A percentile compares a stretch with the other conserved stretches of the same genome.
Conservation (phyloP, 2,329 filamentous ascomycete genomes). For the Talaromyces marneffei region DNA sequence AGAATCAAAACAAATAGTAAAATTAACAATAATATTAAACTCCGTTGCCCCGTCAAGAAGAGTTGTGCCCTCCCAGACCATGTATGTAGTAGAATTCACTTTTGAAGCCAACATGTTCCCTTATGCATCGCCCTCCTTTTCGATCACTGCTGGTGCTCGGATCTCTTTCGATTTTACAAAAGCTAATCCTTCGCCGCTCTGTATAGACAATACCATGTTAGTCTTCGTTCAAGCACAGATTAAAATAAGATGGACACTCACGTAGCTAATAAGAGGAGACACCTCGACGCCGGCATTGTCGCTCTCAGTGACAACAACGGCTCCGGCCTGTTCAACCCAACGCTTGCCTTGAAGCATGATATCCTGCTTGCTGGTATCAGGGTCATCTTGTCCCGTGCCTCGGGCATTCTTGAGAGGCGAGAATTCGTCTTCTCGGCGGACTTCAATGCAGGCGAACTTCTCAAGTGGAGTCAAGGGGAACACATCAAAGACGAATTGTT, state of each 20-base stretch:
- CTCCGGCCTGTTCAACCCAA: slow-evolving; percentile 78
- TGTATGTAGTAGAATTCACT: background rate
- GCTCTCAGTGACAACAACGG: slow-evolving; percentile 61
- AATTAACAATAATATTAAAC: background rate
- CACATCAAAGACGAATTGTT: slow-evolving; percentile 98
- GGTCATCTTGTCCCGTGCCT: slow-evolving; percentile 85
- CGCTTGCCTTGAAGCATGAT: slow-evolving; percentile 84
- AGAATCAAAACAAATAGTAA: background rate
- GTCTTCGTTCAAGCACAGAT: slow-evolving; percentile 10
- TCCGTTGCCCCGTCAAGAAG: slow-evolving; percentile 18
- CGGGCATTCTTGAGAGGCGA: slow-evolving; percentile 89
- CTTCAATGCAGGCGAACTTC: slow-evolving; percentile 94
- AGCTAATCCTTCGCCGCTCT: slow-evolving; percentile 59
- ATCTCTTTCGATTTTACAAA: slow-evolving; percentile 56
- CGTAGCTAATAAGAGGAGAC: slow-evolving; percentile 90
- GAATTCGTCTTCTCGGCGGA: slow-evolving; percentile 95
- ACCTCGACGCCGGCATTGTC: slow-evolving; percentile 71
- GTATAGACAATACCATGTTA: slow-evolving; percentile 14
- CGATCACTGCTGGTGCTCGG: slow-evolving; percentile 59
- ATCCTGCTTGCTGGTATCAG: slow-evolving; percentile 83
- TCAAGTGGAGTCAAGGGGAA: slow-evolving; percentile 81
- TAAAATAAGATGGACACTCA: slow-evolving; percentile 52
- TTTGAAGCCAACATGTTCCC: slow-evolving; percentile 6
- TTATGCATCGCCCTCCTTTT: slow-evolving; percentile 45
- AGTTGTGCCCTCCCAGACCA: background rate